Conservation (phyloP, 2,329 filamentous ascomycete genomes). For the Graphilbum fragrans region DNA sequence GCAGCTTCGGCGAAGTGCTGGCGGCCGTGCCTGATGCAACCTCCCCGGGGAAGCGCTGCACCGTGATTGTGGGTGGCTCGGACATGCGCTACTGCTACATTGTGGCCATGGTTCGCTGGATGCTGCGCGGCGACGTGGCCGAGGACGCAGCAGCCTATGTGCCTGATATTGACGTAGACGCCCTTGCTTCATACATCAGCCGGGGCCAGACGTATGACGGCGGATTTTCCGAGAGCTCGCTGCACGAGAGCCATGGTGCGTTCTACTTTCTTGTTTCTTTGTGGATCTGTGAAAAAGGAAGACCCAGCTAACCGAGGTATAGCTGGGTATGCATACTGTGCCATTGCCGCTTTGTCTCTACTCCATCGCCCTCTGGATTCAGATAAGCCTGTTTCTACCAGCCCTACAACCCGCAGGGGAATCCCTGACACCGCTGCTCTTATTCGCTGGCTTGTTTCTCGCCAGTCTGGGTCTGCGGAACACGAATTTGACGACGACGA, state of each 20-base stretch:
- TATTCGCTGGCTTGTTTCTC: constrained; percentile 40
- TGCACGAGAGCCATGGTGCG: constrained; percentile 73
- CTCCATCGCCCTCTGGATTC: constrained; percentile 46
- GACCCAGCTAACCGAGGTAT: no score
- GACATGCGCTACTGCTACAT: constrained; percentile 87
- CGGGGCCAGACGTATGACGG: constrained; percentile 62
- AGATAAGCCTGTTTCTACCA: constrained; percentile 13
- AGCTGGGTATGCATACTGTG: constrained; percentile 90
- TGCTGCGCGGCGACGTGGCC: constrained; percentile 52
- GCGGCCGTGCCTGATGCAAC: constrained; percentile 26
- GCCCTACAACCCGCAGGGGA: constrained; percentile 19
- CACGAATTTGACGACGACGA: constrained; percentile 25
- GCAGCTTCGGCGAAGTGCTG: constrained; percentile 81
- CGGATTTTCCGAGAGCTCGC: constrained; percentile 65
- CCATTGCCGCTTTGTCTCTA: constrained; percentile 63
- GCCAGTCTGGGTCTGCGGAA: constrained; percentile 51
- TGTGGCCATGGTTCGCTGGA: constrained; percentile 70
- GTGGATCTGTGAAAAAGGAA: no score
- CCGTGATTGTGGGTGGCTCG: constrained; percentile 58
- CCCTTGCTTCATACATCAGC: constrained; percentile 58
- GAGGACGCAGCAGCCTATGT: constrained; percentile 39
- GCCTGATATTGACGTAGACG: constrained; percentile 63
- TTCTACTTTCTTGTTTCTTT: constrained; percentile 5
- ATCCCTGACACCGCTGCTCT: constrained; percentile 25
- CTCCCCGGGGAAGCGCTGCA: constrained; percentile 11